Evolutionary conservation across 805 yeast species (phyloP).

Genomic region (Candida ortonii): DNA sequence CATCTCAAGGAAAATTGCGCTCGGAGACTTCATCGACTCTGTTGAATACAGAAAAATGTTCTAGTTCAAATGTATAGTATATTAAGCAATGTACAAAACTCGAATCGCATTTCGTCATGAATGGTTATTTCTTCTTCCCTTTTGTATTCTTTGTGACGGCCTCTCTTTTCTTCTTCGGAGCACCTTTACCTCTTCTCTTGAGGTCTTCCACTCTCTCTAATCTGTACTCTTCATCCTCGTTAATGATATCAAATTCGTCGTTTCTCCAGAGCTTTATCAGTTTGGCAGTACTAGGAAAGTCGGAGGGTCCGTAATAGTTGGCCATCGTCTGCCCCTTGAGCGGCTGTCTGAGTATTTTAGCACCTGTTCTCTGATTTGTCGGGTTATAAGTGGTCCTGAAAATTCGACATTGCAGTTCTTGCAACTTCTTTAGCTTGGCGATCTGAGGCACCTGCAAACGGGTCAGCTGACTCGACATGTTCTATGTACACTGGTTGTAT

Average conservation of each 20-base stretch:
- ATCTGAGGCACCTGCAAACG: conserved; percentile 33
- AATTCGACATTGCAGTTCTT: conserved; percentile 59
- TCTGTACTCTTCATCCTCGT: conserved; percentile 70
- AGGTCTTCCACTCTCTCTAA: conserved; percentile 58
- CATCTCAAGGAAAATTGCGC: conserved; percentile 20
- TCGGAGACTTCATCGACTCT: conserved; percentile 30
- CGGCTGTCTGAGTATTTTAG: conserved; percentile 63
- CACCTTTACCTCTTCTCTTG: conserved; percentile 86
- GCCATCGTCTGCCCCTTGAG: conserved; percentile 71
- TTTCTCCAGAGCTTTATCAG: conserved; percentile 26
- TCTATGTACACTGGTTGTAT: conserved; percentile 4
- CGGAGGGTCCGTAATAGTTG: conserved; percentile 71
- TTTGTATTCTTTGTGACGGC: conserved; percentile 34
- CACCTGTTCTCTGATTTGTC: conserved; percentile 60
- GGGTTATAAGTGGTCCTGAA: conserved; percentile 76
- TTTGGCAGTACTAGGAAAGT: conserved; percentile 55
- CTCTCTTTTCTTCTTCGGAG: conserved; percentile 71
- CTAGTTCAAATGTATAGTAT: conserved; percentile 25
- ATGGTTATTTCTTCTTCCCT: conserved; percentile 36
- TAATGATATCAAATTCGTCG: conserved; percentile 43
- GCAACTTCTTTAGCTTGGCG: conserved; percentile 52
- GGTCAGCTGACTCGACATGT: conserved; percentile 11
- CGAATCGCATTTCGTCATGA: conserved; percentile 2
- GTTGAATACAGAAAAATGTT: conserved; percentile 33
- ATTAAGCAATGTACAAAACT: conserved; percentile 9